Evolutionary conservation across 441 rosid species (phyloP), one percentile per base, ranked within the genome.

Genomic region (Adansonia rubrostipa): DNA sequence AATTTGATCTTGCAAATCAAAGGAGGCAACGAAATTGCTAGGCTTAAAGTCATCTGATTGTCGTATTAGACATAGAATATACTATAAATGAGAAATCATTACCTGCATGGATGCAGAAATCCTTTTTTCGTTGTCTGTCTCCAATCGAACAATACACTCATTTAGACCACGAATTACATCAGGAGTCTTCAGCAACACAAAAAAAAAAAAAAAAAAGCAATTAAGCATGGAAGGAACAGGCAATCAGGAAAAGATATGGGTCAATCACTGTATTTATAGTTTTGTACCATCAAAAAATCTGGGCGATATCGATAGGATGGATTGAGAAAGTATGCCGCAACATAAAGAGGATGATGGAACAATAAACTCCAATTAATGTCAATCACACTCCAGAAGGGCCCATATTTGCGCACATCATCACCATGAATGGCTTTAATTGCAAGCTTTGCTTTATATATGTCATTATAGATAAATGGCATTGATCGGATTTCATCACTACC

Each of bases 51-150:
- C 70, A n/a, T 53, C 45, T 33, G 48, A 61, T 63, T 57, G 17
- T 40, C 61, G 28, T 9, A 45, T 64, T 5, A 72, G 44, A 17
- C 22, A 62, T 20, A 77, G 64, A 79, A 69, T 48, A 9, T 20
- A 71, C 19, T 57, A 20, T 47, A 76, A 11, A 44, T 54, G 7
- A 40, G 51, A 72, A 75, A 64, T 5, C 54, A 47, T 85, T 77
- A 95, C 99, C 93, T 93, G 98, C 94, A 86, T 92, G 78, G 97
- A 87, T 76, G 95, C 97, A 80, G 93, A 87, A 81, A 91, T 88
- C 81, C 93, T 89, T 81, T 88, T 87, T 71, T 72, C 84, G 58
- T 81, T 86, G 80, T 96, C 98, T 57, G 92, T 88, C 86, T 91
- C 98, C 67, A 94, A 86, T 76, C 96, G 89, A 74, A 85, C 92